Evolutionary conservation across 306 rosid species (phyloP), one percentile per base, ranked within the genome.

Genomic region (Cajanus cajan): DNA sequence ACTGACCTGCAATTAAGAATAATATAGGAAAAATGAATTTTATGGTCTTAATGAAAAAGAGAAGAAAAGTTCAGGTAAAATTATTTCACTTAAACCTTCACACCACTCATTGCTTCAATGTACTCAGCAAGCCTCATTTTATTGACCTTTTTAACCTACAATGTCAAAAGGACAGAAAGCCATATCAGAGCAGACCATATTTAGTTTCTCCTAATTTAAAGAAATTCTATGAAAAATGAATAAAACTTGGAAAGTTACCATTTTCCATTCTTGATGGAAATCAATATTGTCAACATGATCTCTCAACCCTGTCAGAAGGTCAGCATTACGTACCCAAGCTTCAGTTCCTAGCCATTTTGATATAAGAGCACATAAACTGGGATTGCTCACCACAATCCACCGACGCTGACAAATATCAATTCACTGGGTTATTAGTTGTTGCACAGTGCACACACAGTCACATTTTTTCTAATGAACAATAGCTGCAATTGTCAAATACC

Each of bases 381-480:
- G 96, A 76, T 90, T 90, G 86, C 96, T 89, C 82, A 87, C 93
- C 75, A 87, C 93, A 84, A 90, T 87, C 96, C 96, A 90, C 76
- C 96, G 90, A 18, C 93, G 91, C 91, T 90, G 93, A 79, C 71
- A 78, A 88, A 75, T 75, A 72, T 55, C 75, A 86, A 73, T 68
- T 82, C 70, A 80, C n/a, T 34, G 78, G 68, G 48, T 73, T 69
- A 63, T 79, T 40, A 74, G 78, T 51, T 73, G 78, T 21, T 21
- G 69, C 62, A 77, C 54, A 10, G 59, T 78, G 73, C 58, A 50
- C 43, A 16, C 22, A 31, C 40, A 57, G 44, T n/a, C 47, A 21
- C 47, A 74, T 12, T 59, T 36, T 51, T 44, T 70, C 68, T 15
- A 78, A 75, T 63, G 45, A 28, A 67, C 68, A 75, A 68, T 57